A percentile compares a stretch with the other conserved stretches of the same genome.
These are phyloP conservation scores for Pulveroboletus frians DNA, from an alignment of 768 basidiomycete genomes.

Conservation along the genomic window DNA sequence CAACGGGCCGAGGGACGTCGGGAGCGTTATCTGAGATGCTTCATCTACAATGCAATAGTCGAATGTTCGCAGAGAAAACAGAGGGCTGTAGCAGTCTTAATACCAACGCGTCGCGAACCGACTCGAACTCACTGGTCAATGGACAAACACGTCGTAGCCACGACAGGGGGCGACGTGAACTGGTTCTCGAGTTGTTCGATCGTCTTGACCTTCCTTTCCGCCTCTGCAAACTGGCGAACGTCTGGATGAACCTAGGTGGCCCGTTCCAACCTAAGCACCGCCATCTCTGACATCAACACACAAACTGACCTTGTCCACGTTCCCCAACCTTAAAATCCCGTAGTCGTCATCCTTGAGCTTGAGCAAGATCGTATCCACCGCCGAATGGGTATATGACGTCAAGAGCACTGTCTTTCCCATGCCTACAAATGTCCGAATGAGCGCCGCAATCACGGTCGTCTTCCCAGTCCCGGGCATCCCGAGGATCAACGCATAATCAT, in stretches of 20 bases:
- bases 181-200: conserved; percentile 82
- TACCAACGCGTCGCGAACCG: not conserved
- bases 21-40: conserved; percentile 94
- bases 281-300: not conserved
- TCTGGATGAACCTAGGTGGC: conserved; percentile 72
- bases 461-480: conserved; percentile 99
- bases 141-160: conserved; percentile 92
- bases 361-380: conserved; percentile 92
- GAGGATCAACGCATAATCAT: conserved; percentile 87
- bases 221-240: conserved; percentile 65
- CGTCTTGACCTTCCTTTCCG: conserved; percentile 51
- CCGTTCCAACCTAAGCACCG: conserved; percentile 1
- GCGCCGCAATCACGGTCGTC: conserved; percentile 87
- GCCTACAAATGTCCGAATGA: conserved; percentile 73
- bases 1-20: conserved; percentile 90
- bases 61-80: conserved; percentile 82
- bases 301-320: conserved; percentile 74
- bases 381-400: conserved; percentile 95
- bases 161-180: conserved; percentile 83
- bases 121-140: conserved; percentile 77
- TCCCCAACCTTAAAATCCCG: conserved; percentile 79
- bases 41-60: conserved; percentile 99
- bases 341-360: conserved; percentile 71
- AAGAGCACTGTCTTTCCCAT: conserved; percentile 85
- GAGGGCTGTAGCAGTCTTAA: conserved; percentile 45